These are phyloP conservation scores for Hyphodiscus sp. DNA, from an alignment of 2,329 filamentous ascomycete genomes.

Conservation along the genomic window DNA sequence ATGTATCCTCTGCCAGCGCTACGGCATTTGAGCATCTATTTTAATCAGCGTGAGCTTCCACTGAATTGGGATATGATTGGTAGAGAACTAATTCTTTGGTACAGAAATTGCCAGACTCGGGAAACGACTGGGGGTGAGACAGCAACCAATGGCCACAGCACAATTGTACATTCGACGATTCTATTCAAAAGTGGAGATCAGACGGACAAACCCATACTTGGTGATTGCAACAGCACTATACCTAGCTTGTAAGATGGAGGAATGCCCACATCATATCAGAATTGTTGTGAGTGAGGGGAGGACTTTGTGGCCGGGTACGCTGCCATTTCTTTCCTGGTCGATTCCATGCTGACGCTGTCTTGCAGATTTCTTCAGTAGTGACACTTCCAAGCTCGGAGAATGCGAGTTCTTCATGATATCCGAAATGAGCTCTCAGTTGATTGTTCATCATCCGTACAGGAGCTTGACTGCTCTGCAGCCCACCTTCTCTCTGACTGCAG, in stretches of 20 bases:
- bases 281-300: conserved; percentile 83
- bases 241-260: conserved; percentile 95
- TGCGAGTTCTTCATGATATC: conserved; percentile 71
- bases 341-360: background rate
- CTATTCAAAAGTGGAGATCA: conserved; percentile 85
- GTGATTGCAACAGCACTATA: conserved; percentile 92
- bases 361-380: conserved; percentile 53
- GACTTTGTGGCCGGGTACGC: conserved; percentile 68
- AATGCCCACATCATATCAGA: conserved; percentile 92
- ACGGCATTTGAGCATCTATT: conserved; percentile 82
- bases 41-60: conserved; percentile 68
- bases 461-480: conserved; percentile 56
- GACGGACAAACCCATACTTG: conserved; percentile 87
- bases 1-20: conserved; percentile 77
- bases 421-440: conserved; percentile 67
- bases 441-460: conserved; percentile 68
- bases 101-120: conserved; percentile 75
- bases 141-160: conserved; percentile 89
- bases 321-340: conserved; percentile 1
- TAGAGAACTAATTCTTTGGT: background rate
- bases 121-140: conserved; percentile 75
- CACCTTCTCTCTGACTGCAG: conserved; percentile 52
- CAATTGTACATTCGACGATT: conserved; percentile 94
- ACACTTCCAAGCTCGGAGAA: conserved; percentile 65
- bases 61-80: conserved; percentile 4